Evolutionary conservation across 2,329 filamentous ascomycete genomes (phyloP).

Genomic region (Nemania sp.): DNA sequence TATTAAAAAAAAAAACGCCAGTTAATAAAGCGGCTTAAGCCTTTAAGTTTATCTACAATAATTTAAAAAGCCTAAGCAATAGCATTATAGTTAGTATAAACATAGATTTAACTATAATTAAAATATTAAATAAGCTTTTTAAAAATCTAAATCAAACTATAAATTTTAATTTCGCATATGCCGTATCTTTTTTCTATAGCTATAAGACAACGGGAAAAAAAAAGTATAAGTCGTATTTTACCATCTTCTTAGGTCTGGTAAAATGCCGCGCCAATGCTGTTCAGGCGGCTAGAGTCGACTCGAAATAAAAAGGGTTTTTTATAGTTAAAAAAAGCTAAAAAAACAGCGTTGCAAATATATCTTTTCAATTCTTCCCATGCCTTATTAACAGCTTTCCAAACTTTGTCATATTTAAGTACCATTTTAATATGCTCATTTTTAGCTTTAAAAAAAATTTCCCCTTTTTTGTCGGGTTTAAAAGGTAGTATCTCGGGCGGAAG

Average conservation of each 20-base stretch:
- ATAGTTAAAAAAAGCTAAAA: background rate
- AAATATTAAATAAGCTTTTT: conserved; percentile 4
- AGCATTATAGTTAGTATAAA: background rate
- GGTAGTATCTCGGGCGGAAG: background rate
- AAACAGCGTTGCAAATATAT: background rate
- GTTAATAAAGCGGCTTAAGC: background rate
- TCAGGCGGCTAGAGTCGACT: background rate
- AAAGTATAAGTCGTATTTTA: background rate
- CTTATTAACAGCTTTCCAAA: background rate
- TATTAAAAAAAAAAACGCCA: background rate
- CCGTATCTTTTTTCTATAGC: background rate
- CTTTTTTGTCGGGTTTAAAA: background rate
- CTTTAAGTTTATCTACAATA: background rate
- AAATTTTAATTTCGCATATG: conserved; percentile 4
- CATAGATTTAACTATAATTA: background rate
- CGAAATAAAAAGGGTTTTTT: background rate
- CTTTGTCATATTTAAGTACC: background rate
- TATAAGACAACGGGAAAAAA: background rate
- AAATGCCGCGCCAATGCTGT: background rate
- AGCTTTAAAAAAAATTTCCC: background rate
- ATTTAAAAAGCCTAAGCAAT: background rate
- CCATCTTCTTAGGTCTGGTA: background rate
- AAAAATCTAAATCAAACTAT: background rate
- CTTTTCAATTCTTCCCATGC: background rate
- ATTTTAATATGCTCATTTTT: background rate